Evolutionary conservation across 2,329 filamentous ascomycete species (phyloP), one percentile per base, ranked within the genome.

Genomic region (Didymella lethalis): DNA sequence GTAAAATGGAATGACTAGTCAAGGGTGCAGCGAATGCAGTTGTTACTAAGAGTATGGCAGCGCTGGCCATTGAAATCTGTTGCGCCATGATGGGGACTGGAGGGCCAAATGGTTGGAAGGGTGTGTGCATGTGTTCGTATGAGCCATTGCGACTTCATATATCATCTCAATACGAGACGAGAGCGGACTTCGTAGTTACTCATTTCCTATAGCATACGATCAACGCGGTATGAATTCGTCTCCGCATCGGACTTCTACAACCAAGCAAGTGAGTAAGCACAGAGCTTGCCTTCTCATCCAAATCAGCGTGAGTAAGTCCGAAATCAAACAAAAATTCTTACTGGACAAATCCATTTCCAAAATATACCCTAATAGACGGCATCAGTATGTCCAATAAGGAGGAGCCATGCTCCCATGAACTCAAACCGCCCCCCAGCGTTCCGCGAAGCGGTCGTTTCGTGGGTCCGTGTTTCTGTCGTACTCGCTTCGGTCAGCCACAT

Each of bases 401-500:
- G 4, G 18, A 4, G 11, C 38, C 18, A 40, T 23, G 20, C 14
- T 41, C 2, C 11, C 7, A n/a, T 8, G 14, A 29, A n/a, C 16
- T 64, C 29, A 70, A 8, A 61, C 57, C 40, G 66, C 65, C 0
- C 66, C 68, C 73, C 72, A 77, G 36, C 75, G 59, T 62, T 75
- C 73, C 16, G 84, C 82, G 78, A 87, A 90, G 0, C 84, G 84
- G 75, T 90, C 87, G 18, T 77, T 68, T 2, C 63, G 73, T 1
- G 82, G 52, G 64, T 89, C 82, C 5, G 64, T 66, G 62, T 84
- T 82, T 41, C 86, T 81, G 12, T 81, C 80, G 74, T 89, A 89
- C 75, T 90, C 88, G 58, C 85, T 82, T 29, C 65, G 70, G 50
- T 81, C 75, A 2, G 85, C 84, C 29, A 88, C 73, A 0, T 66